Percentiles rank a stretch among this genome's conserved stretches.
These are phyloP conservation scores for Aspergillus conjunctus DNA, from an alignment of 495 filamentous ascomycete species.

Conservation along the genomic window DNA sequence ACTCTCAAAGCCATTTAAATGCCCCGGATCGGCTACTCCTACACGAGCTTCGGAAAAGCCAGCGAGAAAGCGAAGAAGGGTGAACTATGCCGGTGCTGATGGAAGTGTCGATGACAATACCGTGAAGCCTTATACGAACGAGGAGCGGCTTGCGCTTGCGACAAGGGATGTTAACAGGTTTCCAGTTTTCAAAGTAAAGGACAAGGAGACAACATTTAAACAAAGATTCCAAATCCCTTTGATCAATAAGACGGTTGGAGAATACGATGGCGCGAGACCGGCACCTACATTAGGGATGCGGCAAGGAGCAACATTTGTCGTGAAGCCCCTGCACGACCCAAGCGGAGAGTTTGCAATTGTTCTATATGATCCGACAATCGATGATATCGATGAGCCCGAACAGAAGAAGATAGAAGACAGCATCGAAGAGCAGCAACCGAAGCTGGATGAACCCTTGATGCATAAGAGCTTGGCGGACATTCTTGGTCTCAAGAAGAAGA, in stretches of 20 bases:
- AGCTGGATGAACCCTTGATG: slow-evolving; percentile 77
- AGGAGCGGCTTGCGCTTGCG: slow-evolving; percentile 81
- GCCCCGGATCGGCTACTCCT: slow-evolving; percentile 76
- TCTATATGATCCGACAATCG: slow-evolving; percentile 90
- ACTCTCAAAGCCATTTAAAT: slow-evolving; percentile 87
- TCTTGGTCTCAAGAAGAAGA: slow-evolving; percentile 87
- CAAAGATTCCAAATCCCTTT: slow-evolving; percentile 85
- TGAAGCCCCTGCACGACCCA: slow-evolving; percentile 91
- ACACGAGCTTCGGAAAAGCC: slow-evolving; percentile 79
- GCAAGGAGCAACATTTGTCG: slow-evolving; percentile 80
- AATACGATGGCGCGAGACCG: slow-evolving; percentile 75
- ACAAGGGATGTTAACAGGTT: slow-evolving; percentile 89
- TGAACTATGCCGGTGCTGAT: slow-evolving; percentile 86
- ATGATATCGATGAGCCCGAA: slow-evolving; percentile 69
- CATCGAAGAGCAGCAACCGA: slow-evolving; percentile 53
- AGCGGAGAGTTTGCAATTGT: slow-evolving; percentile 97
- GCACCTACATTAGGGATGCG: slow-evolving; percentile 87
- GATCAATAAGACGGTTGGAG: slow-evolving; percentile 71
- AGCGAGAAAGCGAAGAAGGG: slow-evolving; percentile 79
- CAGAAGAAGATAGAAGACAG: slow-evolving; percentile 51
- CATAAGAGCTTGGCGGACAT: slow-evolving; percentile 97
- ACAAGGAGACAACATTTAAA: slow-evolving; percentile 79
- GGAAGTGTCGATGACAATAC: slow-evolving; percentile 62
- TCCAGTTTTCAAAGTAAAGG: slow-evolving; percentile 85
- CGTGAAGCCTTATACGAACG: slow-evolving; percentile 85